Evolutionary conservation across 1,139 yeast species (phyloP).

Genomic region (Pichia kudriavzevii): DNA sequence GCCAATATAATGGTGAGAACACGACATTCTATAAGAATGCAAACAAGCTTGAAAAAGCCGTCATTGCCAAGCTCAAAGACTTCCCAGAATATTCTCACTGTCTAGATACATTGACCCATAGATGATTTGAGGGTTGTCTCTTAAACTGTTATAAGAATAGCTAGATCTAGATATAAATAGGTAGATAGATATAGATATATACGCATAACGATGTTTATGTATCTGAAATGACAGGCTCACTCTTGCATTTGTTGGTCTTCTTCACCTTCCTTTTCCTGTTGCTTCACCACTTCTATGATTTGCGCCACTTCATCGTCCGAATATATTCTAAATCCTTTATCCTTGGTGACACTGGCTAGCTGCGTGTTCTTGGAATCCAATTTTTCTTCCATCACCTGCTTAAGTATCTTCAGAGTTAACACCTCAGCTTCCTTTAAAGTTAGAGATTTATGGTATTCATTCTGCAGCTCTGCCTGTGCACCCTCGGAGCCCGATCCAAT

Average conservation of each 20-base stretch:
- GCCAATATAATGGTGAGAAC: conserved; percentile 79
- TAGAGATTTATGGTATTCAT: conserved; percentile 90
- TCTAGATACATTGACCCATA: conserved; percentile 31
- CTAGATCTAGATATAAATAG: neutral
- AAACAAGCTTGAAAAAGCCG: conserved; percentile 81
- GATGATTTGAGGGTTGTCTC: neutral
- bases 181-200: neutral
- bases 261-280: conserved; percentile 51
- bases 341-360: conserved; percentile 84
- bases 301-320: conserved; percentile 76
- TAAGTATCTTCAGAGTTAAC: conserved; percentile 78
- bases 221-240: no score
- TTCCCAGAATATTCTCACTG: conserved; percentile 62
- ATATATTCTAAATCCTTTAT: conserved; percentile 81
- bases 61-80: conserved; percentile 74
- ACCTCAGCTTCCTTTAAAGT: conserved; percentile 94
- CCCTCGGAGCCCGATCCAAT: conserved; percentile 99
- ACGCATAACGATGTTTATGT: no score
- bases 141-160: no score
- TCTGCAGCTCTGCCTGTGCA: conserved; percentile 95
- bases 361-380: conserved; percentile 94
- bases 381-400: conserved; percentile 99
- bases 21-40: conserved; percentile 92
- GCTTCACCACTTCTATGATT: conserved; percentile 68
- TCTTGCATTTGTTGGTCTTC: conserved; percentile 21